Evolutionary conservation across 2,329 filamentous ascomycete species (phyloP).

Genomic region (Geosmithia putterillii): DNA sequence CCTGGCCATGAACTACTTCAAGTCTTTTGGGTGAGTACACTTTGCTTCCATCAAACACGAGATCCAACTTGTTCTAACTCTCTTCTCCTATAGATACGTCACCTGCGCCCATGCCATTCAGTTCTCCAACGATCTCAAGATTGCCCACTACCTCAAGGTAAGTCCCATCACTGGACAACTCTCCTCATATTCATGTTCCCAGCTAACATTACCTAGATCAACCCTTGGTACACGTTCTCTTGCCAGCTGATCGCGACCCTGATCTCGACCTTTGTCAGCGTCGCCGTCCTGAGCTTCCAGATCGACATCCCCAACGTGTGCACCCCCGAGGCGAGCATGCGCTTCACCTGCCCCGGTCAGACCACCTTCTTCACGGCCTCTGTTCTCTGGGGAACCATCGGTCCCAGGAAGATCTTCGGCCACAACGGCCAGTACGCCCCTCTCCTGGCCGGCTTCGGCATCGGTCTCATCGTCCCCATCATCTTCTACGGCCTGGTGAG

Average conservation of each 20-base stretch:
- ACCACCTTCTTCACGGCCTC: conserved; percentile 23
- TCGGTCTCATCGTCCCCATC: conserved; percentile 19
- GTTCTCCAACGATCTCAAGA: conserved; percentile 35
- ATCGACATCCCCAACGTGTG: conserved; percentile 15
- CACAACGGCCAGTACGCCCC: conserved; percentile 19
- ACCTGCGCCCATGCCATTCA: conserved; percentile 23
- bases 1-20: conserved; percentile 18
- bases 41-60: conserved; percentile 36
- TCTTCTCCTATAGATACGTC: conserved; percentile 15
- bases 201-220: conserved; percentile 13
- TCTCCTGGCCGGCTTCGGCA: conserved; percentile 19
- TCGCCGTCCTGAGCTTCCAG: conserved; percentile 23
- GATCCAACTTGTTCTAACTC: conserved; percentile 9
- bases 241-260: conserved; percentile 21
- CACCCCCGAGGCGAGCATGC: conserved; percentile 10
- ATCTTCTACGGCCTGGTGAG: conserved; percentile 17
- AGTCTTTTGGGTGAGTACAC: conserved; percentile 20
- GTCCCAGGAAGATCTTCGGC: conserved; percentile 23
- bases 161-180: background rate
- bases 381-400: conserved; percentile 27
- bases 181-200: background rate
- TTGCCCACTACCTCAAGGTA: conserved; percentile 35
- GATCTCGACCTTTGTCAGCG: conserved; percentile 19
- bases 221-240: conserved; percentile 20
- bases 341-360: conserved; percentile 15